Evolutionary conservation across 805 yeast species (phyloP), one percentile per base, ranked within the genome.

Genomic region (Wickerhamiella occidentalis): DNA sequence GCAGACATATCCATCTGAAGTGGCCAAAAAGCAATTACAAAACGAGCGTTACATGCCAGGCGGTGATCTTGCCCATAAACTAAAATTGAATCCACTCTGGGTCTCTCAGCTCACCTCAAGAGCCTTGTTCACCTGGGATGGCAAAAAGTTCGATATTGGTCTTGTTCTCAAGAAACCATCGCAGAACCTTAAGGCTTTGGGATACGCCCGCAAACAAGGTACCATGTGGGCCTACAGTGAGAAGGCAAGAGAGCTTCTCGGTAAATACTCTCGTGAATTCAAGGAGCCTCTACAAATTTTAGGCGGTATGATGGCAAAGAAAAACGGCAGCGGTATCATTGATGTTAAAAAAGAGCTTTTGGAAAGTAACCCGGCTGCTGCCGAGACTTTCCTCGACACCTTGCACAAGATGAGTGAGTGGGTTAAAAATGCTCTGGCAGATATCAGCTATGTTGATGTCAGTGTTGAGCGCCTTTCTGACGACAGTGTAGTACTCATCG

Each of bases 201-300:
- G 97, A 3, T 90, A 79, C 67, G 79, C 96, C 1, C 75, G 79
- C 52, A 78, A 80, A 59, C 69, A 66, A 38, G 74, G 70, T 22
- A 71, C 72, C 46, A 80, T 78, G 19, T 92, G 98, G 98, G 86
- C 80, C 57, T 92, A 71, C 64, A 83, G 94, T 54, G 79, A 77
- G 8, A 68, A 81, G 56, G 94, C 96, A 0, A 65, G 83, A 36
- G 71, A 75, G 29, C 68, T 88, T 54, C 64, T 92, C 43, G 67
- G 70, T 45, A 79, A 76, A 26, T 92, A 86, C 62, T 66, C 69
- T 56, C 57, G 60, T 9, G 70, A 69, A 45, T 92, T 85, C 69
- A 81, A 87, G 1, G 68, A 68, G 8, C 67, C 87, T 42, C 78
- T 85, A 61, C 57, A 61, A 43, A 65, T 51, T 59, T 67, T 54